These are phyloP conservation scores for Calocybe gambosa DNA, from an alignment of 1,284 basidiomycete genomes.

Conservation along the genomic window DNA sequence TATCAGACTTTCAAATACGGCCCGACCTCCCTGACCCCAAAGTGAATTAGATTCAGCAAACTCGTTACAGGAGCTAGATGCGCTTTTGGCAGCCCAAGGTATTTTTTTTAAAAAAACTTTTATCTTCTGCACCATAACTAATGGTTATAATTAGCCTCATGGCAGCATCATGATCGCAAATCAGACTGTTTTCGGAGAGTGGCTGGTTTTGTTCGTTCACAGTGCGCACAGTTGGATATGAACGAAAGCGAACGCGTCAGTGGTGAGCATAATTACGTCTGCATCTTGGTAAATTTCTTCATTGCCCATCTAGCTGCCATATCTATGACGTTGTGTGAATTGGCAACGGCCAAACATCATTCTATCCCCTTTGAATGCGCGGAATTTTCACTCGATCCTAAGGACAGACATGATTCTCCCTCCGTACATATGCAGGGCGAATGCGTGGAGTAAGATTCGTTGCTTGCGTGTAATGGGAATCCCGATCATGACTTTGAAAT, in stretches of 20 bases:
- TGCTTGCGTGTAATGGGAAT: not conserved
- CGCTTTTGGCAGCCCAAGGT: slow-evolving; percentile 12
- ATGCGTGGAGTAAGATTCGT: slow-evolving; percentile 51
- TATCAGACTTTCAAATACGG: not conserved
- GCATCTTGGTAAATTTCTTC: not conserved
- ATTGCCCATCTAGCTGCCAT: slow-evolving; percentile 50
- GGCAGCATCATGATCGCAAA: slow-evolving; percentile 30
- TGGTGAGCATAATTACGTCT: slow-evolving; percentile 29
- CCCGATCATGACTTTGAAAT: slow-evolving; percentile 1
- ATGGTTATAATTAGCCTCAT: not conserved
- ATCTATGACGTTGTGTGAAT: slow-evolving; percentile 69
- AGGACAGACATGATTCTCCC: slow-evolving; percentile 6
- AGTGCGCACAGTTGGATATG: slow-evolving; percentile 53
- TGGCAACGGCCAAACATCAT: slow-evolving; percentile 62
- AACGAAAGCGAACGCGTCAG: slow-evolving; percentile 53
- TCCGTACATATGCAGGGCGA: slow-evolving; percentile 28
- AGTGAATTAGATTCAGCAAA: not conserved
- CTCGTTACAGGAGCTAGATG: slow-evolving; percentile 13
- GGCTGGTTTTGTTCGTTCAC: slow-evolving; percentile 37
- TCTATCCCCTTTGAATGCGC: slow-evolving; percentile 62
- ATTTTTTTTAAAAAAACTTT: not conserved
- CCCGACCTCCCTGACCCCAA: not conserved
- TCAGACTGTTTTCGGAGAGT: slow-evolving; percentile 63
- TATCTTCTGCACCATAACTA: not conserved
- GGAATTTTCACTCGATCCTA: slow-evolving; percentile 28